Conservation (phyloP, 108 stramenopile species). For the Mediolabrus comicus region DNA sequence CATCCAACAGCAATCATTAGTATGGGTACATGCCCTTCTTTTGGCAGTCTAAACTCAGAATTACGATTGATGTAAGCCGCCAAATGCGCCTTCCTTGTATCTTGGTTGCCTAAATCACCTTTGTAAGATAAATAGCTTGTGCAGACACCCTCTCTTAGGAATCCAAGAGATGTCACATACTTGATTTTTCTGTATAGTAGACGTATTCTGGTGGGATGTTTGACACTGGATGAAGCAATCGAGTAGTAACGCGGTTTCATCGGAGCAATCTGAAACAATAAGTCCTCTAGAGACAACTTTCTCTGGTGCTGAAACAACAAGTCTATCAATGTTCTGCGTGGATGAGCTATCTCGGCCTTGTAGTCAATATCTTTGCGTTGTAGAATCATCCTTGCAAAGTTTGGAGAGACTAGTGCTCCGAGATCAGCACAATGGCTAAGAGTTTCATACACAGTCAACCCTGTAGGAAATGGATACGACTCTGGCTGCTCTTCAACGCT, state of each 20-base stretch:
- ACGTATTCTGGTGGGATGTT: constrained; percentile 38
- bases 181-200: constrained; percentile 64
- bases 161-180: constrained; percentile 47
- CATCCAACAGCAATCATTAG: constrained; percentile 72
- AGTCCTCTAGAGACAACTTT: constrained; percentile 58
- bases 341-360: constrained; percentile 54
- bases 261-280: constrained; percentile 50
- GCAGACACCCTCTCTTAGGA: constrained; percentile 55
- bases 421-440: constrained; percentile 61
- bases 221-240: constrained; percentile 55
- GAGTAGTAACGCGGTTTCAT: constrained; percentile 75
- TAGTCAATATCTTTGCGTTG: constrained; percentile 57
- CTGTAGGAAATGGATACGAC: constrained; percentile 58
- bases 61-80: constrained; percentile 44
- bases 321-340: constrained; percentile 61
- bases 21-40: constrained; percentile 45
- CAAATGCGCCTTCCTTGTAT: constrained; percentile 3
- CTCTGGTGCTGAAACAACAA: constrained; percentile 37
- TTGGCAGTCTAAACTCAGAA: constrained; percentile 69
- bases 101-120: constrained; percentile 14
- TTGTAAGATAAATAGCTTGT: constrained; percentile 53
- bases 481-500: constrained; percentile 22
- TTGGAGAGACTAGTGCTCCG: constrained; percentile 61
- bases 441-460: constrained; percentile 60
- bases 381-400: constrained; percentile 49